Evolutionary conservation across 768 basidiomycete genomes (phyloP).

Genomic region (Mycena venus): DNA sequence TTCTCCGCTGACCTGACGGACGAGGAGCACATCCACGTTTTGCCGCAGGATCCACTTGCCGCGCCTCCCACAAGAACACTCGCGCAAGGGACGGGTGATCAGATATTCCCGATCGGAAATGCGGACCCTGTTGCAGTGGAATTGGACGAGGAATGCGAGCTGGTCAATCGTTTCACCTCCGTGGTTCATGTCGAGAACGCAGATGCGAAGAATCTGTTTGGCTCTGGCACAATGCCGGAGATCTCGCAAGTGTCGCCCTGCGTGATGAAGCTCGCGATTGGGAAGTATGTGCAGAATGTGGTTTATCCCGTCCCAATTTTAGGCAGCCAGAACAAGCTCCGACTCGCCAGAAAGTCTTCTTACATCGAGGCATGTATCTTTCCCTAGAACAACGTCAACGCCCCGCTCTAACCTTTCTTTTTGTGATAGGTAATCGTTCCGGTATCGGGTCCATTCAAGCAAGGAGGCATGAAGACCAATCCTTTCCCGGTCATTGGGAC

Average conservation of each 20-base stretch:
- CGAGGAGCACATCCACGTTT: conserved; percentile 10
- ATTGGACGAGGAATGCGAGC: conserved; percentile 44
- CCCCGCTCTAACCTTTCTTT: background rate
- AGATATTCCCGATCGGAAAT: conserved; percentile 34
- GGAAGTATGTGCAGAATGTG: conserved; percentile 36
- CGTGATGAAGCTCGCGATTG: conserved; percentile 7
- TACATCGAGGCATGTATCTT: conserved; percentile 48
- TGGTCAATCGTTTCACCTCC: conserved; percentile 30
- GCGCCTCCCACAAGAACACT: background rate
- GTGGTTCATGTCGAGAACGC: conserved; percentile 32
- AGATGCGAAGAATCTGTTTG: conserved; percentile 29
- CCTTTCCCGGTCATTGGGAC: conserved; percentile 41
- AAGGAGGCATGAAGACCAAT: conserved; percentile 38
- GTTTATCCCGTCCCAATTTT: conserved; percentile 18
- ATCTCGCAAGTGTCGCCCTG: conserved; percentile 21
- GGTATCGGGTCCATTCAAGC: conserved; percentile 32
- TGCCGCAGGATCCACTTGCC: conserved; percentile 19
- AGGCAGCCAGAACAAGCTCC: conserved; percentile 4
- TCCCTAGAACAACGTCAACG: conserved; percentile 34
- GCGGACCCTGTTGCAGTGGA: conserved; percentile 30
- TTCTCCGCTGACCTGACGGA: conserved; percentile 18
- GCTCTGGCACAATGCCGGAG: conserved; percentile 33
- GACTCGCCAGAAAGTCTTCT: conserved; percentile 16
- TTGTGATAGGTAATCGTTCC: conserved; percentile 28
- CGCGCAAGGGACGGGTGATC: background rate